Evolutionary conservation across 2,329 filamentous ascomycete species (phyloP).

Genomic region (Calonectria hongkongensis): DNA sequence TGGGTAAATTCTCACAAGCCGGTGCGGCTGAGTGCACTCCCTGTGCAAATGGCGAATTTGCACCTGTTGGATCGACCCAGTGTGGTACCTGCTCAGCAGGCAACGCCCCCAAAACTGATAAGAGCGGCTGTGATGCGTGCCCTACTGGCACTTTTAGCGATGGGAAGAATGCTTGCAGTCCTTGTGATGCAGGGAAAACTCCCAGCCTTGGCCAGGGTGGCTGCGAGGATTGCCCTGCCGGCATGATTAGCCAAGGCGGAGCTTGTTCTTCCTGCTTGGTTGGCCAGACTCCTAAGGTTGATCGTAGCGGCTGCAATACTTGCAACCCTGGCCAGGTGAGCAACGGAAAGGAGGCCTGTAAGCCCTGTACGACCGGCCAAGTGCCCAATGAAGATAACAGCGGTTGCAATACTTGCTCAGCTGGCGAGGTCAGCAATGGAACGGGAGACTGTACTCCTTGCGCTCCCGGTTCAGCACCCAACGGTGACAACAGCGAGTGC

Average conservation of each 20-base stretch:
- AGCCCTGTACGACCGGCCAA: neutral
- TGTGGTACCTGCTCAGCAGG: neutral
- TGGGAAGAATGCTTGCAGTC: neutral
- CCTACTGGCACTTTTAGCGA: neutral
- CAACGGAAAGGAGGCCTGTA: slow-evolving; percentile 2
- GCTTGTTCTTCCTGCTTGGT: neutral
- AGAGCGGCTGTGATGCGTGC: neutral
- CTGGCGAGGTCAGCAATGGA: neutral
- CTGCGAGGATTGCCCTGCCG: neutral
- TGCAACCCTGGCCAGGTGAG: neutral
- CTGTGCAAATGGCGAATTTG: neutral
- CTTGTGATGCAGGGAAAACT: neutral
- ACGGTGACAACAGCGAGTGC: slow-evolving; percentile 4
- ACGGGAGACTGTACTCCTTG: neutral
- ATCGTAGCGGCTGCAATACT: neutral
- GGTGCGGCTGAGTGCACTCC: neutral
- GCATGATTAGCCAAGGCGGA: neutral
- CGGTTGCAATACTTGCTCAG: neutral
- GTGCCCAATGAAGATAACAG: neutral
- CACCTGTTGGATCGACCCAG: neutral
- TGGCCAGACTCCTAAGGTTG: neutral
- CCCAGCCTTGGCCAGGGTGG: neutral
- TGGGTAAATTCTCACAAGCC: neutral
- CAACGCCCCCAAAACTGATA: neutral
- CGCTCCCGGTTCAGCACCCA: neutral